Conservation (phyloP, 2,329 filamentous ascomycete genomes). For the Aureobasidium pullulans region DNA sequence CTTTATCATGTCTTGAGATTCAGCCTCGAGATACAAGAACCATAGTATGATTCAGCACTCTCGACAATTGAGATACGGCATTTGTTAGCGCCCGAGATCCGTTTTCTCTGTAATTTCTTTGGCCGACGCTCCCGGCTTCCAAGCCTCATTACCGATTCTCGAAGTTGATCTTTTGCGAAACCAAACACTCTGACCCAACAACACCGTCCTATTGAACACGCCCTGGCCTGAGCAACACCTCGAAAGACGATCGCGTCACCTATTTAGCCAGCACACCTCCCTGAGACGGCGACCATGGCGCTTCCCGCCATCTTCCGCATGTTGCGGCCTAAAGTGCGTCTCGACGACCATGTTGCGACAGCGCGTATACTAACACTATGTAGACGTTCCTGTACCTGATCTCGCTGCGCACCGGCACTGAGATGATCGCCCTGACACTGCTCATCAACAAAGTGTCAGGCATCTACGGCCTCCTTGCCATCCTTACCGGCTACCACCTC, state of each 20-base stretch:
- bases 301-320: slow-evolving; percentile 18
- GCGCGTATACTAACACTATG: not conserved
- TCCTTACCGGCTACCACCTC: slow-evolving; percentile 78
- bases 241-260: not conserved
- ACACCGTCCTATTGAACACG: not conserved
- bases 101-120: slow-evolving; percentile 6
- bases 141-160: not conserved
- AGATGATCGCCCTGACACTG: slow-evolving; percentile 74
- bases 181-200: not conserved
- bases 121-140: not conserved
- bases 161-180: not conserved
- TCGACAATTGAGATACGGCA: not conserved
- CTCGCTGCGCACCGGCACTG: slow-evolving; percentile 77
- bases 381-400: slow-evolving; percentile 67
- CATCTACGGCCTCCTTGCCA: slow-evolving; percentile 80
- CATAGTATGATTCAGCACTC: not conserved
- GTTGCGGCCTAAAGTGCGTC: slow-evolving; percentile 14
- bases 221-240: not conserved
- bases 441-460: slow-evolving; percentile 90
- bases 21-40: not conserved
- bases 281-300: slow-evolving; percentile 11
- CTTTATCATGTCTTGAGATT: no score
- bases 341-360: not conserved
- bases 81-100: not conserved
- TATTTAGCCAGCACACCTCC: not conserved